These are phyloP conservation scores for Globisporangium cederbergense DNA, from an alignment of 352 stramenopile genomes.

Conservation along the genomic window DNA sequence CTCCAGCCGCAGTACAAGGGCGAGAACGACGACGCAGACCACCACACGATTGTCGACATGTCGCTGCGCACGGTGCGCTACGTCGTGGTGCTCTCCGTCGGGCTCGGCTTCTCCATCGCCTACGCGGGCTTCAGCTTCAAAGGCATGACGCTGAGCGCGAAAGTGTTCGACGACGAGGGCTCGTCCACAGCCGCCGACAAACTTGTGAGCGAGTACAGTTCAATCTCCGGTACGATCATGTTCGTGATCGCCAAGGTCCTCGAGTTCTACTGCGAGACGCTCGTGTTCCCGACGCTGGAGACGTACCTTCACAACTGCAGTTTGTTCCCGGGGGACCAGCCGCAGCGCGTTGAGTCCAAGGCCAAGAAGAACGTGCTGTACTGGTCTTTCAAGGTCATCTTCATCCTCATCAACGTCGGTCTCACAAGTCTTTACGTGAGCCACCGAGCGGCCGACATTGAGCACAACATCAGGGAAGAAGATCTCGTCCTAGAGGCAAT, in stretches of 20 bases:
- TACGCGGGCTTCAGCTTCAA: conserved; percentile 20
- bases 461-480: conserved; percentile 2
- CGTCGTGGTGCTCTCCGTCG: conserved; percentile 18
- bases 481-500: conserved; percentile 3
- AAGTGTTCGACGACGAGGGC: conserved; percentile 15
- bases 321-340: conserved; percentile 26
- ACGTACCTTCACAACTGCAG: conserved; percentile 25
- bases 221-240: conserved; percentile 22
- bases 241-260: conserved; percentile 16
- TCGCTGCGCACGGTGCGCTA: conserved; percentile 21
- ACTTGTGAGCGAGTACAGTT: conserved; percentile 15
- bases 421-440: conserved; percentile 24
- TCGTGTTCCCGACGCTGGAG: conserved; percentile 22
- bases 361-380: conserved; percentile 19
- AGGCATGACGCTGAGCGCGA: conserved; percentile 7
- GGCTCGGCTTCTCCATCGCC: conserved; percentile 16
- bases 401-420: conserved; percentile 25
- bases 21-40: conserved; percentile 16
- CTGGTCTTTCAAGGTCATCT: conserved; percentile 19
- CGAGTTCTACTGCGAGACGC: conserved; percentile 24
- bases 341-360: conserved; percentile 20
- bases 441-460: conserved; percentile 14
- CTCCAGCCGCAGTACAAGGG: neutral
- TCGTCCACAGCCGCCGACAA: conserved; percentile 13
- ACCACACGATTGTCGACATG: conserved; percentile 24